Evolutionary conservation across 805 yeast species (phyloP).

Genomic region (Zygotorulaspora danielsina): DNA sequence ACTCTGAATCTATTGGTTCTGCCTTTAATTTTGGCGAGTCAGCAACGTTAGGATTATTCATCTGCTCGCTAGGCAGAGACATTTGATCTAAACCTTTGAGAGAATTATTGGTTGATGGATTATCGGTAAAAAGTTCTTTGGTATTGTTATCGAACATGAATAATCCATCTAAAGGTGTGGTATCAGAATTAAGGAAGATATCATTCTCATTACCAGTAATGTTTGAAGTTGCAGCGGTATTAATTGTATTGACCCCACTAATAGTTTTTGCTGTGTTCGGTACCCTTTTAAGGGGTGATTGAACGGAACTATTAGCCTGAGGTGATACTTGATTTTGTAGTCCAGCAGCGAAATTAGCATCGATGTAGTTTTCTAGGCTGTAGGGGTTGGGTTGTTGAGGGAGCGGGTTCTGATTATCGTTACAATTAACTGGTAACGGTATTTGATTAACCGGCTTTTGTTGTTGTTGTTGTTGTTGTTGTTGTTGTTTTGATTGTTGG

Average conservation of each 20-base stretch:
- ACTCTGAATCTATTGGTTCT: slow-evolving; percentile 9
- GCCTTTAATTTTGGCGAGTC: slow-evolving; percentile 1
- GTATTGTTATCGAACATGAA: slow-evolving; percentile 7
- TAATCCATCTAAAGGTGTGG: slow-evolving; percentile 9
- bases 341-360: slow-evolving; percentile 25
- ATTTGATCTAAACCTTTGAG: slow-evolving; percentile 9
- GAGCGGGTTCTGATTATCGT: neutral
- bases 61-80: slow-evolving; percentile 5
- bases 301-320: slow-evolving; percentile 1
- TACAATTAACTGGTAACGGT: neutral
- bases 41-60: neutral
- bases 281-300: slow-evolving; percentile 4
- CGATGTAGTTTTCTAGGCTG: slow-evolving; percentile 21
- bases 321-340: slow-evolving; percentile 1
- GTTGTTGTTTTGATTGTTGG: slow-evolving; percentile 10
- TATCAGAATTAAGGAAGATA: slow-evolving; percentile 8
- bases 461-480: slow-evolving; percentile 11
- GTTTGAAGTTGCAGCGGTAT: slow-evolving; percentile 20
- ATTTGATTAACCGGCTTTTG: slow-evolving; percentile 9
- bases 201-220: slow-evolving; percentile 8
- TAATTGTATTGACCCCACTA: slow-evolving; percentile 20
- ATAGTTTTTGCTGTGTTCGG: slow-evolving; percentile 14
- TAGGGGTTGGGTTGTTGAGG: slow-evolving; percentile 5
- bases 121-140: slow-evolving; percentile 6
- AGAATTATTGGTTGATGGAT: slow-evolving; percentile 5